phyloP scores from a whole-genome alignment of 495 filamentous ascomycete genomes.

The Chaetomium fimeti region DNA sequence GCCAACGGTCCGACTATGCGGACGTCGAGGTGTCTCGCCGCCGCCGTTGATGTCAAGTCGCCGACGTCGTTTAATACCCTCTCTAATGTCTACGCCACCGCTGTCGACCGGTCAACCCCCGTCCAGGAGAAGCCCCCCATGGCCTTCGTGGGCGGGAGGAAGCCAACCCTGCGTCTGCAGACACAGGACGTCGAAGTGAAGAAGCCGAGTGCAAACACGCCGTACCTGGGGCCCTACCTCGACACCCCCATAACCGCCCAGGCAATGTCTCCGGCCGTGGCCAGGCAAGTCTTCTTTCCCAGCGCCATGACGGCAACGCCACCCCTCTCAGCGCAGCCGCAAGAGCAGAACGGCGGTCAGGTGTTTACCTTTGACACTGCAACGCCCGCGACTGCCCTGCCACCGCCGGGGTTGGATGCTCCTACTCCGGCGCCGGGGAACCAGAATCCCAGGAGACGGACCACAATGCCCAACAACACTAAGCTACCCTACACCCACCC shows the following conservation, averaged over 20 bases:
- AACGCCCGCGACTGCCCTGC: conserved; percentile 12
- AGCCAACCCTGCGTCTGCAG: conserved; percentile 48
- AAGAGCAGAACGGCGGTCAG: conserved; percentile 38
- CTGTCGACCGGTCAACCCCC: conserved; percentile 64
- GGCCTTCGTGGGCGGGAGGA: conserved; percentile 37
- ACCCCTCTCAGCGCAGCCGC: conserved; percentile 48
- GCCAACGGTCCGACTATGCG: conserved; percentile 34
- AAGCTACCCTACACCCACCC: conserved; percentile 63
- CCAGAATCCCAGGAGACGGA: conserved; percentile 35
- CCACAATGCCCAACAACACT: conserved; percentile 34
- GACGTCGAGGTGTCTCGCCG: conserved; percentile 37
- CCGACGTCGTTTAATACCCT: conserved; percentile 82
- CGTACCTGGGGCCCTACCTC: conserved; percentile 44
- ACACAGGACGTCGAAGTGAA: conserved; percentile 36
- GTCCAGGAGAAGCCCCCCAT: conserved; percentile 42
- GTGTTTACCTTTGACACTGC: conserved; percentile 42
- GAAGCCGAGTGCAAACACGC: conserved; percentile 38
- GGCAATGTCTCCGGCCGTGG: conserved; percentile 41
- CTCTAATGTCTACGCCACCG: conserved; percentile 70
- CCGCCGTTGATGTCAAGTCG: conserved; percentile 59
- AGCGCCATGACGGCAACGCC: conserved; percentile 46
- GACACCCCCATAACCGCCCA: conserved; percentile 48
- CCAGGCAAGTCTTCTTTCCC: conserved; percentile 20
- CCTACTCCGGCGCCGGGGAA: conserved; percentile 36
- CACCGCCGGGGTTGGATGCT: conserved; percentile 8